Percentiles rank a stretch among this genome's conserved stretches.
Conservation (phyloP, 2,329 filamentous ascomycete species). For the Penicillium capsulatum region DNA sequence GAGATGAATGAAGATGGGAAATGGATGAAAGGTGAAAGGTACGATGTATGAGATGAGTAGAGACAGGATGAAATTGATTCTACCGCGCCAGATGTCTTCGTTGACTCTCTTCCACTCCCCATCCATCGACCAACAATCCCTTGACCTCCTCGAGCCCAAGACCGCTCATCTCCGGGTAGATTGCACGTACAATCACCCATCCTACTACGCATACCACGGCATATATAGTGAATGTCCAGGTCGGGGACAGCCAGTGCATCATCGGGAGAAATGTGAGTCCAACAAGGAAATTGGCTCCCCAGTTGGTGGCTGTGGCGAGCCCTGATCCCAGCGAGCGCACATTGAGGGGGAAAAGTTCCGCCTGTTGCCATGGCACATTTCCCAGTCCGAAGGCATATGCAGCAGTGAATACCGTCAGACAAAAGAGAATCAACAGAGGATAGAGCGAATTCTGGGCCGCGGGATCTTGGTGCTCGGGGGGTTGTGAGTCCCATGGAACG, state of each 20-base stretch:
- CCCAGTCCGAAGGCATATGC: conserved; percentile 83
- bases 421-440: conserved; percentile 60
- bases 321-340: conserved; percentile 61
- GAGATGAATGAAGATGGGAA: too few relatives aligned
- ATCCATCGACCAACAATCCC: conserved; percentile 64
- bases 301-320: conserved; percentile 70
- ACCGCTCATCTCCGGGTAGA: conserved; percentile 85
- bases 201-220: conserved; percentile 63
- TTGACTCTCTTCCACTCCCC: conserved; percentile 59
- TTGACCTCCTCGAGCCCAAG: conserved; percentile 77
- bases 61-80: too few relatives aligned
- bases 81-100: conserved; percentile 1
- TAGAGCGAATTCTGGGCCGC: conserved; percentile 25
- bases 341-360: conserved; percentile 73
- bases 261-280: conserved; percentile 84
- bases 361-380: conserved; percentile 95
- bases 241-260: conserved; percentile 70
- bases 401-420: conserved; percentile 79
- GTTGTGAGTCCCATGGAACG: conserved; percentile 30
- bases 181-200: conserved; percentile 64
- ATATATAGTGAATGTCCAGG: conserved; percentile 79
- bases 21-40: too few relatives aligned
- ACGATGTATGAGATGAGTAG: too few relatives aligned
- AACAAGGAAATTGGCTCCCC: conserved; percentile 80
- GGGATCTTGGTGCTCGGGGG: conserved; percentile 18